Evolutionary conservation across 164 flowering plant species (phyloP), one percentile per base, ranked within the genome.

Genomic region (Umbilicus rupestris): DNA sequence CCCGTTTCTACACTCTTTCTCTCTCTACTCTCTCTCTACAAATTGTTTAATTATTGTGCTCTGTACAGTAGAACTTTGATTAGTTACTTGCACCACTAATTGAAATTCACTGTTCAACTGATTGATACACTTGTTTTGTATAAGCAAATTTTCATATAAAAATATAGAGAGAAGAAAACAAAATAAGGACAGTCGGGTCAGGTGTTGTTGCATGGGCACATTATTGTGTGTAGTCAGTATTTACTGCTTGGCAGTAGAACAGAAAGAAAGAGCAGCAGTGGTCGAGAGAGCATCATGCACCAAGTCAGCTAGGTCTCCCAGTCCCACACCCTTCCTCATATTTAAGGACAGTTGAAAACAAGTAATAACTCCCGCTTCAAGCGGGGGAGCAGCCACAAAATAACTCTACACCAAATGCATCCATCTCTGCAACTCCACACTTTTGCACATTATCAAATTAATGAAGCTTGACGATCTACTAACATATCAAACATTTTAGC

Each of bases 51-150:
- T n/a, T n/a, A n/a, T n/a, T n/a, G 37, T 20, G 55, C 26, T 10
- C n/a, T 49, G 55, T 49, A n/a, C 26, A 49, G 55, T 49, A 49
- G 26, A 49, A 7, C 31, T 52, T 28, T 52, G 59, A 52, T 24
- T 52, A 52, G 59, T 52, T 52, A 52, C 59, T 26, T 24, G 59
- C 59, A 52, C 59, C 30, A 52, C 59, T 52, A 52, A 52, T 52
- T 52, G 59, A 31, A 26, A 2, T 52, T 52, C 31, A 52, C 31
- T 52, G 59, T 52, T 52, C 59, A 52, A 26, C 29, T 12, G 57
- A 7, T 50, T 22, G 28, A 50, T 30, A 55, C 33, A 26, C 29
- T 12, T n/a, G n/a, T n/a, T 28, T 29, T 26, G 14, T 55, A 19
- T 30, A 15, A 41, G 44, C 44, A 55, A 55, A 20, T 50, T 0